Conservation (phyloP, 106 monocot species). For the Dendrobium officinale region DNA sequence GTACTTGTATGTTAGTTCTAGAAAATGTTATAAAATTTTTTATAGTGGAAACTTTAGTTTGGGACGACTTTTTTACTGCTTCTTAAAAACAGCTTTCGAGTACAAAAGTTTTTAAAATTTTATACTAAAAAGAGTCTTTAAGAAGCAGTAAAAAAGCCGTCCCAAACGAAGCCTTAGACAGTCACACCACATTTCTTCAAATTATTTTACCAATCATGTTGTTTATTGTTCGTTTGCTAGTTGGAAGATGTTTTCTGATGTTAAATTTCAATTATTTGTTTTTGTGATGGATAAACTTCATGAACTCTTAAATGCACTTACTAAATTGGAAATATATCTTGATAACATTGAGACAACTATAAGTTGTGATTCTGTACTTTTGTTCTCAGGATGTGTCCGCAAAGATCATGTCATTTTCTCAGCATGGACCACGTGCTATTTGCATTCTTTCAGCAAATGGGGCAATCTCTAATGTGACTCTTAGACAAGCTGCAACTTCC, state of each 20-base stretch:
- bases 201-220: not conserved
- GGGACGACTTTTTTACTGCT: too few relatives aligned
- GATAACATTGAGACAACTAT: not conserved
- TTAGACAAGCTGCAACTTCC: slow-evolving; percentile 61
- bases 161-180: not conserved
- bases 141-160: too few relatives aligned
- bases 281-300: not conserved
- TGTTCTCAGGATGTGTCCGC: slow-evolving; percentile 58
- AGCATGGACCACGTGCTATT: slow-evolving; percentile 55
- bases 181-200: not conserved
- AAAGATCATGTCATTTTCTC: slow-evolving; percentile 77
- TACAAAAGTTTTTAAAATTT: too few relatives aligned
- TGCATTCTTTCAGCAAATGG: slow-evolving; percentile 76
- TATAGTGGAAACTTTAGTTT: not conserved
- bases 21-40: not conserved
- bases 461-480: slow-evolving; percentile 71
- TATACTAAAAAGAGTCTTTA: too few relatives aligned
- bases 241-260: not conserved
- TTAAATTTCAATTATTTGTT: not conserved
- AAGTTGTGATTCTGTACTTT: not conserved
- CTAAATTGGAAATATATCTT: not conserved
- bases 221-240: not conserved
- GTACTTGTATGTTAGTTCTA: not conserved
- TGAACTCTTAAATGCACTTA: not conserved
- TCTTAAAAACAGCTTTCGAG: too few relatives aligned